Conservation (phyloP, 768 basidiomycete genomes). For the Pulveroboletus ravenelii region DNA sequence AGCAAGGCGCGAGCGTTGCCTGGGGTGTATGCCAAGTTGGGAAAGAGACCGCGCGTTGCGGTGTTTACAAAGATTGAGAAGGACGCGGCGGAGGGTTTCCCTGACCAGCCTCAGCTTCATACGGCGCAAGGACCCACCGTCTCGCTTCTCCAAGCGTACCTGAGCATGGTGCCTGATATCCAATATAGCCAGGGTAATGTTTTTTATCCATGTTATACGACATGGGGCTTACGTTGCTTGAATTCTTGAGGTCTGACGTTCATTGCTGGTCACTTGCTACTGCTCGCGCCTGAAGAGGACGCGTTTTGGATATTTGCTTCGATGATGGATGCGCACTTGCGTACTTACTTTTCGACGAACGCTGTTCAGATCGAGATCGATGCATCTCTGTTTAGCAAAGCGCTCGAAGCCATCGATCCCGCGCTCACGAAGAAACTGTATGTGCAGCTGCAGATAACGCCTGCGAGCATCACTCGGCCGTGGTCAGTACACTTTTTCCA, state of each 20-base stretch:
- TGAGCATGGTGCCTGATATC: constrained; percentile 83
- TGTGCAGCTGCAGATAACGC: constrained; percentile 55
- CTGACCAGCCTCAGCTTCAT: constrained; percentile 54
- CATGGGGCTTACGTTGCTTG: background rate
- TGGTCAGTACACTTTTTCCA: constrained; percentile 42
- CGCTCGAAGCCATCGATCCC: constrained; percentile 60
- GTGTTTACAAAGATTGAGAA: constrained; percentile 51
- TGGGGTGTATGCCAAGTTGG: constrained; percentile 62
- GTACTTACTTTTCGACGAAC: constrained; percentile 64
- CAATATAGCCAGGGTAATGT: constrained; percentile 57
- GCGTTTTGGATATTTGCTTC: constrained; percentile 90
- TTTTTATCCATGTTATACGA: background rate
- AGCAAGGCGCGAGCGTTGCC: constrained; percentile 66
- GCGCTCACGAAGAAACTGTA: constrained; percentile 63
- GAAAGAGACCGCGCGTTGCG: constrained; percentile 49
- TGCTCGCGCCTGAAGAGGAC: constrained; percentile 80
- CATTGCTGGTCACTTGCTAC: constrained; percentile 66
- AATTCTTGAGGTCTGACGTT: constrained; percentile 52
- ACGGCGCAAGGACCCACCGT: constrained; percentile 53
- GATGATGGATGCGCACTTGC: constrained; percentile 80
- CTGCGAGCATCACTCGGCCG: constrained; percentile 52
- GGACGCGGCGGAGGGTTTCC: constrained; percentile 53
- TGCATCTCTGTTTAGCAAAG: constrained; percentile 61
- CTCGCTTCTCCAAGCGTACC: constrained; percentile 63
- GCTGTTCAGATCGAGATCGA: constrained; percentile 72